A percentile compares a stretch with the other conserved stretches of the same genome.
Conservation (phyloP, 768 basidiomycete genomes). For the Phaeotremella fagi region DNA sequence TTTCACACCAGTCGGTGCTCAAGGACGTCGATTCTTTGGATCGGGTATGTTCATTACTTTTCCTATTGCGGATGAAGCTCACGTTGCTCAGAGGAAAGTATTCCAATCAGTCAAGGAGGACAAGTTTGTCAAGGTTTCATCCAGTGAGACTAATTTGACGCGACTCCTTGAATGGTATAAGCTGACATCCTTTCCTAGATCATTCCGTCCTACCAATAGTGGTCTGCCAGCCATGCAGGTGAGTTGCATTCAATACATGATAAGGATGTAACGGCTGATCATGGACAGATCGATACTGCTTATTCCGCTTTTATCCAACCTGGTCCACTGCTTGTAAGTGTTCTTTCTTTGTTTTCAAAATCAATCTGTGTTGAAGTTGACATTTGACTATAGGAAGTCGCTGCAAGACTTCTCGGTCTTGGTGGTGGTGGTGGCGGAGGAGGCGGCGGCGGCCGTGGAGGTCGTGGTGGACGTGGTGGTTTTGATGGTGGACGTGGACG, state of each 20-base stretch:
- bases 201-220: slow-evolving; percentile 37
- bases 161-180: too few relatives aligned
- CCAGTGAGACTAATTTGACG: slow-evolving; percentile 42
- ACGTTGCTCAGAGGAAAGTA: slow-evolving; percentile 19
- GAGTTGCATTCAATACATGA: not conserved
- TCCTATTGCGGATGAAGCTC: not conserved
- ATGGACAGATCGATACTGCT: slow-evolving; percentile 46
- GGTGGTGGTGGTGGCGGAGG: slow-evolving; percentile 19
- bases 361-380: slow-evolving; percentile 1
- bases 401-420: slow-evolving; percentile 30
- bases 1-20: slow-evolving; percentile 43
- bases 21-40: slow-evolving; percentile 45
- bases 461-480: slow-evolving; percentile 27
- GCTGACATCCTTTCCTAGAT: slow-evolving; percentile 21
- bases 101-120: slow-evolving; percentile 39
- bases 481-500: slow-evolving; percentile 23
- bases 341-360: not conserved
- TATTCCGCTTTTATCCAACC: slow-evolving; percentile 46
- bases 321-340: slow-evolving; percentile 37
- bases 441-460: slow-evolving; percentile 19
- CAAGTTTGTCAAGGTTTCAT: slow-evolving; percentile 46
- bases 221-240: slow-evolving; percentile 37
- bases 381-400: slow-evolving; percentile 24
- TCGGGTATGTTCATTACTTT: slow-evolving; percentile 18
- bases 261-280: not conserved